Evolutionary conservation across 805 yeast genomes (phyloP), one percentile per base, ranked within the genome.

Genomic region (Saccharomycopsis sp.): DNA sequence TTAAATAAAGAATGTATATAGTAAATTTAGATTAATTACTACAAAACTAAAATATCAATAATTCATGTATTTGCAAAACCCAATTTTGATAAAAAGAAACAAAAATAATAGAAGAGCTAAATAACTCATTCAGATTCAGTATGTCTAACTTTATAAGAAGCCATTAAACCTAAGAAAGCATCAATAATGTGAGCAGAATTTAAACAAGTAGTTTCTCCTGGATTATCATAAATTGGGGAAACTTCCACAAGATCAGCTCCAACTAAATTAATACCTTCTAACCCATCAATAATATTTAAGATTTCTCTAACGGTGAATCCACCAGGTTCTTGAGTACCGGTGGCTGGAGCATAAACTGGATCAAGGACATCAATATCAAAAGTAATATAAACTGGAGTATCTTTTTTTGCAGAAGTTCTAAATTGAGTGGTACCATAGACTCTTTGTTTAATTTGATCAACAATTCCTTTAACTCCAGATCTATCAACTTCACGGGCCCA

Each of bases 231-330:
- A 0, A 80, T 74, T 3, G 84, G 83, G 21, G 76, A 60, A 3
- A 78, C 84, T 55, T 78, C 85, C 3, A 78, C 85, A 18, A 78
- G 66, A 50, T 78, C 86, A 14, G 77, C 81, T 3, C 85, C 86
- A 2, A 78, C 72, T 21, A 78, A 42, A 40, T 75, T 64, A 36
- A 78, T 55, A 0, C 74, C 76, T 40, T 69, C 73, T 19, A 79
- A 57, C 0, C 74, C 77, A 33, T 78, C 76, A 29, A 78, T 51
- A 14, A 77, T 60, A 2, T 66, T 58, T 46, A 74, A 61, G 17
- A 76, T 60, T 53, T 78, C 85, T 23, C 85, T 60, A 1, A 74
- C 59, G 4, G 72, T 68, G 64, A 76, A 72, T 9, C 86, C 86
- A 8, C 83, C 86, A 1, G 69, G 69, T 51, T 78, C 85, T 48